These are phyloP conservation scores for Chrysosphaeria jannelii DNA, from an alignment of 2,329 filamentous ascomycete genomes.

Conservation along the genomic window DNA sequence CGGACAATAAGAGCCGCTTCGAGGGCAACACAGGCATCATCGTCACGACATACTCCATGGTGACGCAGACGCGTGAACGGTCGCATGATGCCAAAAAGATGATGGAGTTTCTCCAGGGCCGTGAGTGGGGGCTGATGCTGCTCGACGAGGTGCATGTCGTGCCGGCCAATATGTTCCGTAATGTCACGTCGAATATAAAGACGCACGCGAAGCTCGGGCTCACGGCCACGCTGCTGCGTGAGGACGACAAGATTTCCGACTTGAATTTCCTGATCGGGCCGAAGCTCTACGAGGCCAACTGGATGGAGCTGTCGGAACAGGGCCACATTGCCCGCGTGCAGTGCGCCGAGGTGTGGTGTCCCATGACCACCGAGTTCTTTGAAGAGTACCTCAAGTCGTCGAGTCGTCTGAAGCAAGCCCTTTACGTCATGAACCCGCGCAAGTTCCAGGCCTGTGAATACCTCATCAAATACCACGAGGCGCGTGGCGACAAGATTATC, in stretches of 20 bases:
- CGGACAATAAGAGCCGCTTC: slow-evolving; percentile 64
- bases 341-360: slow-evolving; percentile 96
- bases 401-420: slow-evolving; percentile 10
- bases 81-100: slow-evolving; percentile 89
- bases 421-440: slow-evolving; percentile 92
- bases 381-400: slow-evolving; percentile 42
- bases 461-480: slow-evolving; percentile 93
- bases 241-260: slow-evolving; percentile 96
- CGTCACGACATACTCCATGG: slow-evolving; percentile 95
- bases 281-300: slow-evolving; percentile 94
- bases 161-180: slow-evolving; percentile 83
- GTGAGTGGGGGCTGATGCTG: slow-evolving; percentile 94
- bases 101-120: slow-evolving; percentile 71
- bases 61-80: slow-evolving; percentile 65
- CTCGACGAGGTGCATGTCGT: slow-evolving; percentile 96
- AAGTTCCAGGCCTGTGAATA: slow-evolving; percentile 97
- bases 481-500: slow-evolving; percentile 85
- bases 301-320: slow-evolving; percentile 94
- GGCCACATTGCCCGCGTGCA: slow-evolving; percentile 93
- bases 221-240: slow-evolving; percentile 75
- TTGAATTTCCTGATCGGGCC: slow-evolving; percentile 92
- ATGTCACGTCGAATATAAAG: slow-evolving; percentile 76
- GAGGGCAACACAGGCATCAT: slow-evolving; percentile 80
- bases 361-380: slow-evolving; percentile 97
- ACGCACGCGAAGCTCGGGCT: slow-evolving; percentile 85